A percentile compares a stretch with the other conserved stretches of the same genome.
Conservation (phyloP, 257 asterid genomes). For the Solanum pennellii region DNA sequence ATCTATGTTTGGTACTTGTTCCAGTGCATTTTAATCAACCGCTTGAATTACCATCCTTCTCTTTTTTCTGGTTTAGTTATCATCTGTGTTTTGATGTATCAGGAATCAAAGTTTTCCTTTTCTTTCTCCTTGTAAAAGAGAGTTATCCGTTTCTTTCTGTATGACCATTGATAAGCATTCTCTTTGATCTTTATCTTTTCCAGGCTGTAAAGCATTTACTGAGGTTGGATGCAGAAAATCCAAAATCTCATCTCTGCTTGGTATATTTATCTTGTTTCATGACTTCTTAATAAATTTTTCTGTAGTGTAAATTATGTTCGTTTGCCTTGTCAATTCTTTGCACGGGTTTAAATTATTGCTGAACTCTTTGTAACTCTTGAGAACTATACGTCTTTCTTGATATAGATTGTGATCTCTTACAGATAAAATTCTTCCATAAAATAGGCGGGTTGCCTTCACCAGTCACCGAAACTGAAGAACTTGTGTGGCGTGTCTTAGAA, state of each 20-base stretch:
- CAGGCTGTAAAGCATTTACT: constrained; percentile 84
- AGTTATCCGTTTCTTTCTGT: background rate
- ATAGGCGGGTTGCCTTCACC: constrained; percentile 68
- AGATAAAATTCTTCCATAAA: constrained; percentile 76
- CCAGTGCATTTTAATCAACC: background rate
- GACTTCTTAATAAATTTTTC: background rate
- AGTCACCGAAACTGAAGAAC: constrained; percentile 57
- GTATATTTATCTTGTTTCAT: constrained; percentile 29
- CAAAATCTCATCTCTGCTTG: constrained; percentile 81
- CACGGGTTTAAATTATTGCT: background rate
- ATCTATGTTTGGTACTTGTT: background rate
- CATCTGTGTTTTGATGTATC: background rate
- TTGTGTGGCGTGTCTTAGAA: constrained; percentile 73
- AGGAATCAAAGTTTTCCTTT: background rate
- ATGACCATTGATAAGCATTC: background rate
- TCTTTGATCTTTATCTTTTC: constrained; percentile 7
- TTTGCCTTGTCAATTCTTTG: background rate
- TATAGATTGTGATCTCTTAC: constrained; percentile 9
- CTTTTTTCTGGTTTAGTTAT: background rate
- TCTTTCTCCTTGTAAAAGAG: background rate
- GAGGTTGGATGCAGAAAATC: constrained; percentile 65
- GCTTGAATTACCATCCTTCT: background rate
- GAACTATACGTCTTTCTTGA: background rate
- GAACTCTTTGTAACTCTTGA: background rate
- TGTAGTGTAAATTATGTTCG: background rate